Percentiles rank a stretch among this genome's conserved stretches.
These are phyloP conservation scores for Asterionellopsis glacialis DNA, from an alignment of 108 stramenopile genomes.

Conservation along the genomic window DNA sequence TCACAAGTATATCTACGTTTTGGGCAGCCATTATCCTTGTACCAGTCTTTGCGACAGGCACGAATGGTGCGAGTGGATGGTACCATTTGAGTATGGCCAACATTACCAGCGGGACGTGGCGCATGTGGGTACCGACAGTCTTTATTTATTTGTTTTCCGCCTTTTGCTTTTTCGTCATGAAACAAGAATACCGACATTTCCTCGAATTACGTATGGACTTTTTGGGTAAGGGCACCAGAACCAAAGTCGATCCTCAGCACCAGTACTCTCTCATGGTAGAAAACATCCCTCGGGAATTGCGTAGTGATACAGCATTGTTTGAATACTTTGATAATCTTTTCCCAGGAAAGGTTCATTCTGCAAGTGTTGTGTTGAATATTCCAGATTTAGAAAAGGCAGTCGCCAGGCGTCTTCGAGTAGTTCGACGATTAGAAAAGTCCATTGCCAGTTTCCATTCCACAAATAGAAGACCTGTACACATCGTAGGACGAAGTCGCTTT, in stretches of 20 bases:
- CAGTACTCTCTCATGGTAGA: slow-evolving; percentile 84
- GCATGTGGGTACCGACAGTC: slow-evolving; percentile 83
- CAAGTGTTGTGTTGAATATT: slow-evolving; percentile 70
- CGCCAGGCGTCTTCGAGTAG: slow-evolving; percentile 44
- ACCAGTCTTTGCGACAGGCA: slow-evolving; percentile 67
- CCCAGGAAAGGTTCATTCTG: slow-evolving; percentile 75
- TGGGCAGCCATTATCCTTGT: slow-evolving; percentile 74
- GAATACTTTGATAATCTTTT: slow-evolving; percentile 88
- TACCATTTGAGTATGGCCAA: slow-evolving; percentile 84
- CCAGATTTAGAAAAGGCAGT: slow-evolving; percentile 70
- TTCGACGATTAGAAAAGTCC: slow-evolving; percentile 74
- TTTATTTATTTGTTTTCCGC: slow-evolving; percentile 82
- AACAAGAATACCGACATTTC: slow-evolving; percentile 84
- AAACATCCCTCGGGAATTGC: slow-evolving; percentile 77
- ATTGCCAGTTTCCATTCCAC: slow-evolving; percentile 70
- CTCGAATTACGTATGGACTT: slow-evolving; percentile 84
- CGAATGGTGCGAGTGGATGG: slow-evolving; percentile 64
- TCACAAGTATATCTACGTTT: slow-evolving; percentile 68
- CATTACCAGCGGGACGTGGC: slow-evolving; percentile 46
- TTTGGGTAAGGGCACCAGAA: slow-evolving; percentile 9
- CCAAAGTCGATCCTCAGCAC: slow-evolving; percentile 58
- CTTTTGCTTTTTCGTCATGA: slow-evolving; percentile 79
- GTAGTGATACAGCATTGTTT: slow-evolving; percentile 70
- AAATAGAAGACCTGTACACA: slow-evolving; percentile 61
- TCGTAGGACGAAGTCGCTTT: slow-evolving; percentile 40